Percentiles rank a stretch among this genome's conserved stretches.
phyloP scores from a whole-genome alignment of 2,329 filamentous ascomycete species.

The Aspergillus niger region DNA sequence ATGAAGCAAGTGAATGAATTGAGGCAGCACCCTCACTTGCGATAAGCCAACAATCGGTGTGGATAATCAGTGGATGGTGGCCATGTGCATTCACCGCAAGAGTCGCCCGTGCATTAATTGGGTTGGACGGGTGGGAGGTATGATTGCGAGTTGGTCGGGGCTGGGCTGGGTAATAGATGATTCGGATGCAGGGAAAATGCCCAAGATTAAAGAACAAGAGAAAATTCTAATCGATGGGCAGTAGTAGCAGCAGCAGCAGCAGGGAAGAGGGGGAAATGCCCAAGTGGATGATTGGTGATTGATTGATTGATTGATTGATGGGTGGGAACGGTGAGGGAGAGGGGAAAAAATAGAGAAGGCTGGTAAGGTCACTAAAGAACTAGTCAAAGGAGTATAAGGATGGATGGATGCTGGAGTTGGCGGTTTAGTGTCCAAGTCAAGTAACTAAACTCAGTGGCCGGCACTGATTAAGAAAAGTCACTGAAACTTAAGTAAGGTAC shows the following conservation, averaged over 20 bases:
- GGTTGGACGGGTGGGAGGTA: not conserved
- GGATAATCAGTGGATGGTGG: constrained; percentile 2
- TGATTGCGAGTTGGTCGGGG: not conserved
- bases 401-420: not conserved
- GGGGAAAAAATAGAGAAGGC: constrained; percentile 24
- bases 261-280: constrained; percentile 1
- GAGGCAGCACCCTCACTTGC: constrained; percentile 31
- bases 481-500: constrained; percentile 5
- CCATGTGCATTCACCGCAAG: constrained; percentile 9
- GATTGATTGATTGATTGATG: not conserved
- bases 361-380: constrained; percentile 16
- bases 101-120: constrained; percentile 3
- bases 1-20: constrained; percentile 16
- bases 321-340: not conserved
- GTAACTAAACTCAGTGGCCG: not conserved
- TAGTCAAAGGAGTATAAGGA: not conserved
- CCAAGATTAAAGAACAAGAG: not conserved
- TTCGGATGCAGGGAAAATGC: not conserved
- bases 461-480: not conserved
- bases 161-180: not conserved
- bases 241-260: not conserved
- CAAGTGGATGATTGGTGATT: constrained; percentile 4
- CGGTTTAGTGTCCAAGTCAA: too few species aligned
- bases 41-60: constrained; percentile 15
- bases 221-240: not conserved